Base-by-base conservation (phyloP, 164 flowering plant genomes). In the Magnolia officinalis region DNA sequence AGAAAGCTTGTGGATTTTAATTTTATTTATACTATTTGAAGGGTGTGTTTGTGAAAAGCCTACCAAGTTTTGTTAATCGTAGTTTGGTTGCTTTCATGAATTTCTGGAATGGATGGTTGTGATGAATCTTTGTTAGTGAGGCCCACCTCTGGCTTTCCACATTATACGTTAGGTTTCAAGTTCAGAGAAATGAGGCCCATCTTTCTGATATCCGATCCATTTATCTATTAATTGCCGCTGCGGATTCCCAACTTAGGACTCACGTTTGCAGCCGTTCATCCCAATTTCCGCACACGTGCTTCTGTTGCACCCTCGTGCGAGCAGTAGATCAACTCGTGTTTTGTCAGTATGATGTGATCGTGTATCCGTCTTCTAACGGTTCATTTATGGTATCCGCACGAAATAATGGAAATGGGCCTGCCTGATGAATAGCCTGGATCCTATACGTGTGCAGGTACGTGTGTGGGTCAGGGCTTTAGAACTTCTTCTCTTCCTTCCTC, bases 51-150 rank as follows among this genome's bases (percentile, higher is more conserved):
- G 68, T 23, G 10, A 21, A 14, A 14, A 65, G 29, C 8, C 21
- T 29, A 65, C 37, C 68, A 65, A 65, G 68, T 65, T 65, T 65
- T 65, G 68, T 65, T 65, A 59, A 19, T 13, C 63, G 63, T 19
- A 13, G n/a, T 59, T 14, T 59, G 63, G 63, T 59, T 59, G 63
- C n/a, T 59, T 59, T 59, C 13, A 11, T 14, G 63, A 19, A 59
- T 13, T 18, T 58, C 63, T 59, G 13, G 10, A 59, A 59, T 13
- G n/a, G 63, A 14, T 13, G 63, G 16, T 59, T 59, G 16, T 16
- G n/a, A 59, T 8, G 16, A 13, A 59, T 59, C n/a, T 4, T 4
- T 59, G 63, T 14, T 59, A 59, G 19, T 59, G 63, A 13, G n/a
- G n/a, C n/a, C n/a, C n/a, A 59, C 19, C n/a, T 59, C n/a, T 59